Evolutionary conservation across 2,329 filamentous ascomycete genomes (phyloP).

Genomic region (Samsoniella hepiali): DNA sequence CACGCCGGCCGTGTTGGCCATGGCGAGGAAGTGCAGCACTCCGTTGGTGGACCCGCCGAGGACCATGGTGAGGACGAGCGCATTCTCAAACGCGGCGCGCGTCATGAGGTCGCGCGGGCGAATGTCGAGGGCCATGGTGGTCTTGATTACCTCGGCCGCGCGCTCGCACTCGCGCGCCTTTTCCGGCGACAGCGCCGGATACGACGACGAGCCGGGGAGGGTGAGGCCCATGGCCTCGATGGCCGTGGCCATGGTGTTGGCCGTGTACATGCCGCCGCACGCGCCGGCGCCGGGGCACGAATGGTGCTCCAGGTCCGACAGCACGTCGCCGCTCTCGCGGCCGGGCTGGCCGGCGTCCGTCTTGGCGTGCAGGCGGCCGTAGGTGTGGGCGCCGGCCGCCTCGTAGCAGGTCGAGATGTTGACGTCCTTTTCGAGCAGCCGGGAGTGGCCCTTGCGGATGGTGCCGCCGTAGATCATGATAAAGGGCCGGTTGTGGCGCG

Average conservation of each 20-base stretch:
- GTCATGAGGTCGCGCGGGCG: conserved; percentile 77
- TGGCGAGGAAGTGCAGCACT: conserved; percentile 84
- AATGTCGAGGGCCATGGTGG: conserved; percentile 80
- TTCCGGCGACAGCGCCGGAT: conserved; percentile 73
- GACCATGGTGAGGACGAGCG: conserved; percentile 84
- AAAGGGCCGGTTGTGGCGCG: conserved; percentile 85
- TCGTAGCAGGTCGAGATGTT: conserved; percentile 91
- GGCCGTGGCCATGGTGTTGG: conserved; percentile 80
- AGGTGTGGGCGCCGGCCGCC: conserved; percentile 77
- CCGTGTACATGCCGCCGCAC: conserved; percentile 78
- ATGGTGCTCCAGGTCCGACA: conserved; percentile 77
- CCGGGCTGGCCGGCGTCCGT: conserved; percentile 58
- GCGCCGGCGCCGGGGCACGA: conserved; percentile 62
- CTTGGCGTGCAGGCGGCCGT: conserved; percentile 71
- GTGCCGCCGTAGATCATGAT: conserved; percentile 95
- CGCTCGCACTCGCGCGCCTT: conserved; percentile 86
- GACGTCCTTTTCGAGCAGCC: conserved; percentile 71
- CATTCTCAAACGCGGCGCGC: conserved; percentile 79
- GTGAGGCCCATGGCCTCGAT: conserved; percentile 80
- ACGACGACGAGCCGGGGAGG: conserved; percentile 79
- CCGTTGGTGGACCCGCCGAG: conserved; percentile 89
- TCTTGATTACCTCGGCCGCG: conserved; percentile 72
- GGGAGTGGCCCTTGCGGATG: conserved; percentile 81
- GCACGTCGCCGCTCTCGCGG: conserved; percentile 71
- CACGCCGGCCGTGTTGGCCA: conserved; percentile 81